Conservation (phyloP, 2,329 filamentous ascomycete genomes). For the Stagonosporopsis tanaceti region DNA sequence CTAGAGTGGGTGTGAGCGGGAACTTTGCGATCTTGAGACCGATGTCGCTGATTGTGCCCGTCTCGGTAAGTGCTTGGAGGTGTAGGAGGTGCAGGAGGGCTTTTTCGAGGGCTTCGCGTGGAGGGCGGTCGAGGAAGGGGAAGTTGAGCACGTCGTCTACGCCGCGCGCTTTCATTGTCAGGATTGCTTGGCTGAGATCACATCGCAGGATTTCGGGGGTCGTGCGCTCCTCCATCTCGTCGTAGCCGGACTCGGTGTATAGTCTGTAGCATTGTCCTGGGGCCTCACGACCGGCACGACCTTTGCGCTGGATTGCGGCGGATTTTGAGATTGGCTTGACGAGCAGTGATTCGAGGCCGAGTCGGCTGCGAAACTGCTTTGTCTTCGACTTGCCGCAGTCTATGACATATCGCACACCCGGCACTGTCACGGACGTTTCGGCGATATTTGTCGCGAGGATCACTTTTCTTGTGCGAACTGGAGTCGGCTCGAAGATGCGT, state of each 20-base stretch:
- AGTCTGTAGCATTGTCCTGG: slow-evolving; percentile 89
- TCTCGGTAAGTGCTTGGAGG: slow-evolving; percentile 76
- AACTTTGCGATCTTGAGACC: slow-evolving; percentile 83
- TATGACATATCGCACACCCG: slow-evolving; percentile 88
- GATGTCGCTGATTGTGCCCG: slow-evolving; percentile 74
- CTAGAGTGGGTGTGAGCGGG: slow-evolving; percentile 82
- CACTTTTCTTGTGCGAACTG: slow-evolving; percentile 81
- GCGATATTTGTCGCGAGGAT: slow-evolving; percentile 96
- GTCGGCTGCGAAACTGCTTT: slow-evolving; percentile 83
- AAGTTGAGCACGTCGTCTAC: slow-evolving; percentile 83
- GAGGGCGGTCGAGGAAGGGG: slow-evolving; percentile 83
- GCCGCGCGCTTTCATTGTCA: slow-evolving; percentile 93
- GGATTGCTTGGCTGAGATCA: slow-evolving; percentile 82
- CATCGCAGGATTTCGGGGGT: slow-evolving; percentile 90
- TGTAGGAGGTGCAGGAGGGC: slow-evolving; percentile 81
- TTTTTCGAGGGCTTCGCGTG: slow-evolving; percentile 78
- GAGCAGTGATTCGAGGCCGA: slow-evolving; percentile 90
- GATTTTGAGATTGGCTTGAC: slow-evolving; percentile 92
- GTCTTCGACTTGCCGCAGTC: slow-evolving; percentile 94
- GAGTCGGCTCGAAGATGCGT: slow-evolving; percentile 79
- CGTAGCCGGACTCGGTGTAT: slow-evolving; percentile 82
- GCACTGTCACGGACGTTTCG: slow-evolving; percentile 96
- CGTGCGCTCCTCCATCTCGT: slow-evolving; percentile 74
- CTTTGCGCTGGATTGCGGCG: slow-evolving; percentile 88
- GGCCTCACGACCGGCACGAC: slow-evolving; percentile 91